Evolutionary conservation across 768 basidiomycete genomes (phyloP).

Genomic region (Macrocybe gigantea): DNA sequence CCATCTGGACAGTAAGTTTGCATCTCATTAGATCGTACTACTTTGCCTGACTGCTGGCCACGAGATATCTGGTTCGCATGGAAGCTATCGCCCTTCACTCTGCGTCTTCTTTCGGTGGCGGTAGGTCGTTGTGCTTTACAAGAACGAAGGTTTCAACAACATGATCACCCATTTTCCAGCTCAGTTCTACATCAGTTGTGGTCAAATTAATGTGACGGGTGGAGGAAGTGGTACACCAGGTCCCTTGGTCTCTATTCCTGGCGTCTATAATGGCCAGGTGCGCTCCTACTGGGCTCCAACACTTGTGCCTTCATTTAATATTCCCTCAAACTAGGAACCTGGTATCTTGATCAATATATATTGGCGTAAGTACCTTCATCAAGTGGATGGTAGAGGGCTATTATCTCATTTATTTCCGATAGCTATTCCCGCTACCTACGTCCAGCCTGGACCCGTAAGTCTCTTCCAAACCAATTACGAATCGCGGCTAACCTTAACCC

Average conservation of each 20-base stretch:
- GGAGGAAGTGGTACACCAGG: conserved; percentile 11
- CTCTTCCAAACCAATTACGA: too few relatives aligned
- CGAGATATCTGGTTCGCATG: conserved; percentile 9
- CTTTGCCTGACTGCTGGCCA: neutral
- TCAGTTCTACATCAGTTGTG: conserved; percentile 15
- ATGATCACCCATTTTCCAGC: neutral
- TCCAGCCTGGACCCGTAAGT: conserved; percentile 10
- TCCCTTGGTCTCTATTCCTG: conserved; percentile 12
- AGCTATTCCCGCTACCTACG: conserved; percentile 8
- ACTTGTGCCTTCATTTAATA: neutral
- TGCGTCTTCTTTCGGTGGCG: conserved; percentile 6
- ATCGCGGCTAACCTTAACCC: too few relatives aligned
- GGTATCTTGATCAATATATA: conserved; percentile 9
- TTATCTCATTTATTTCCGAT: neutral
- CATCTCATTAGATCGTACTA: neutral
- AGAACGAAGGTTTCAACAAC: neutral
- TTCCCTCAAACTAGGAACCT: conserved; percentile 5
- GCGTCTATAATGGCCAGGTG: conserved; percentile 10
- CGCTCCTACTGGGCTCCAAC: neutral
- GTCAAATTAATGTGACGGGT: conserved; percentile 14
- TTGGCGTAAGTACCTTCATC: conserved; percentile 3
- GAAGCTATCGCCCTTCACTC: conserved; percentile 10
- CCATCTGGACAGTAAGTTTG: conserved; percentile 9
- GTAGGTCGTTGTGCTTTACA: neutral
- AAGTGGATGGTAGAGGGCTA: neutral